Evolutionary conservation across 208 protist genomes (phyloP), one percentile per base, ranked within the genome.

Genomic region (Crithidia thermophila): DNA sequence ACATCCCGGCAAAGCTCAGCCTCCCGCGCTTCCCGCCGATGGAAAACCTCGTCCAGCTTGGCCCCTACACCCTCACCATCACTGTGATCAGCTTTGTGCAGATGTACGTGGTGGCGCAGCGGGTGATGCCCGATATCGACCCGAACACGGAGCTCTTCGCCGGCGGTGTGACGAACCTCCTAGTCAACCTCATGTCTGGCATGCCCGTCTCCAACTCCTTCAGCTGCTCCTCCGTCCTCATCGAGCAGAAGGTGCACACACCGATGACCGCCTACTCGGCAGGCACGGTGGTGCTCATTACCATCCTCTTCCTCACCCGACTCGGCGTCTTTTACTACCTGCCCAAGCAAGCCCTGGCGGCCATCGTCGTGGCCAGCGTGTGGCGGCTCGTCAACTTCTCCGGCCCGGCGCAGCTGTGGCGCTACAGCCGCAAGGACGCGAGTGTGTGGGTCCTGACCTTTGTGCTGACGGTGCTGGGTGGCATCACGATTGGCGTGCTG

Each of bases 141-240:
- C 74, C 81, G 25, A 84, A 87, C 49, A 51, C 55, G 13, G 81
- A 87, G 63, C 74, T 87, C 59, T 84, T 83, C 31, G 77, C 81
- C 9, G 78, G 74, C 21, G 77, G 77, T 30, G 52, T 77, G 14
- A 82, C 75, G 2, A 84, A 84, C 47, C 69, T 87, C 20, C 31
- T 84, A 4, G 72, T 72, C 28, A 80, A 80, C 62, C 61, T 87
- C 62, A 75, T 84, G 53, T 61, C 59, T 21, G 81, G 81, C 14
- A 84, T 87, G 71, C 81, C 81, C 1, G 77, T 84, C 11, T 78
- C 73, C 4, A 82, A 81, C 67, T 87, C 81, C 25, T 83, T 87
- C 46, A 82, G 81, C 67, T 76, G 77, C 63, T 84, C 74, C 40
- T 78, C 75, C 14, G 77, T 87, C 21, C 47, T 87, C n/a, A 47